Evolutionary conservation across 2,329 filamentous ascomycete species (phyloP), one percentile per base, ranked within the genome.

Genomic region (Periconia digitata): DNA sequence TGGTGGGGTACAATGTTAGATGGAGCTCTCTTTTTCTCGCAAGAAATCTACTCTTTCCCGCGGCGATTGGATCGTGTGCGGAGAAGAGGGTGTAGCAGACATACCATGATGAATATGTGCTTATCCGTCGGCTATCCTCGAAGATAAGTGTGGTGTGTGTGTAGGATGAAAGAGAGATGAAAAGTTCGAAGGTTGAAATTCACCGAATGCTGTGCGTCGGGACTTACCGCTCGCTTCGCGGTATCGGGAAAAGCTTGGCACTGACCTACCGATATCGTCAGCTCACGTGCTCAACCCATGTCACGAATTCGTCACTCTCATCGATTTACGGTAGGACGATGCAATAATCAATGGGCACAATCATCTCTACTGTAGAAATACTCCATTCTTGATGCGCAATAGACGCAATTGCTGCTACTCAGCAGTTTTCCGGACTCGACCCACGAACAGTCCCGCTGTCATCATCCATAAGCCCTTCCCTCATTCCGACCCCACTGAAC

Each of bases 71-170:
- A 42, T 38, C 8, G 29, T 22, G 36, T 29, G 21, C 15, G 17
- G 17, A 16, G 37, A 29, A 23, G 13, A 15, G 8, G 40, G 23
- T 37, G 45, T 27, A 39, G 39, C 46, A 46, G 32, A 35, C 62
- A 43, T 72, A 74, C 72, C 72, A 74, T 74, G 64, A 64, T 74
- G 67, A 62, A 24, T 62, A 60, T 53, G 55, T 63, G 65, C 55
- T 54, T 55, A 58, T 60, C 62, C 71, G 71, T 72, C 72, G 70
- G 69, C 57, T 71, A 71, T 74, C 72, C 72, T 74, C 69, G 71
- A 74, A 74, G 72, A 74, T 66, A 57, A 43, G 17, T 22, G 18
- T 47, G 21, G n/a, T 44, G 37, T 48, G 37, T 22, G 44, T 40
- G 32, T 20, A 48, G 44, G 40, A 15, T 20, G 32, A 44, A 34